A percentile compares a stretch with the other conserved stretches of the same genome.
Conservation (phyloP, 2,329 filamentous ascomycete species). For the Talaromyces sp. region DNA sequence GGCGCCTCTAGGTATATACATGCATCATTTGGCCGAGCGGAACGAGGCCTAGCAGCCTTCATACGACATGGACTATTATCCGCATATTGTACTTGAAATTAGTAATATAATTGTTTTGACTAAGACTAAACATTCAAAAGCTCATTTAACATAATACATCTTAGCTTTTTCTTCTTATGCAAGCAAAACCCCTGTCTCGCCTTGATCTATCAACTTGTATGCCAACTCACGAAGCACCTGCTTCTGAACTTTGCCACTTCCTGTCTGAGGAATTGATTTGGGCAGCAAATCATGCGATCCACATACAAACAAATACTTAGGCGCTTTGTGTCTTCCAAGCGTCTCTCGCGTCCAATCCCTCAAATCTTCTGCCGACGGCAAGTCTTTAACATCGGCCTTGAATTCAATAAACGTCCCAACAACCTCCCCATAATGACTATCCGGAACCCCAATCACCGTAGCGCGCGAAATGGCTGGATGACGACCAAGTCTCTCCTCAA, state of each 20-base stretch:
- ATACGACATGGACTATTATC: too few species aligned
- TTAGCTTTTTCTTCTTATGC: background rate
- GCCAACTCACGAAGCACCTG: conserved; percentile 51
- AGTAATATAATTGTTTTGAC: background rate
- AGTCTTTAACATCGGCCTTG: conserved; percentile 20
- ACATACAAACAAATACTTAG: conserved; percentile 72
- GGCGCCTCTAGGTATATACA: too few species aligned
- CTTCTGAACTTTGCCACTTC: conserved; percentile 69
- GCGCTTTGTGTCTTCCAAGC: conserved; percentile 66
- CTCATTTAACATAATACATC: background rate
- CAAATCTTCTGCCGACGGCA: conserved; percentile 47
- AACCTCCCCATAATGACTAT: conserved; percentile 70
- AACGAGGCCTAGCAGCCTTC: too few species aligned
- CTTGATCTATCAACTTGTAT: conserved; percentile 34
- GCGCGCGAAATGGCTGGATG: conserved; percentile 63
- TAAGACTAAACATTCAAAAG: background rate
- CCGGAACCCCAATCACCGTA: conserved; percentile 66
- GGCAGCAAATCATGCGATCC: conserved; percentile 54
- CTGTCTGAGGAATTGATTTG: conserved; percentile 60
- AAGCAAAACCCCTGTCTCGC: background rate
- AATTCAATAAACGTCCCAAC: conserved; percentile 60
- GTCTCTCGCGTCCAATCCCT: conserved; percentile 60
- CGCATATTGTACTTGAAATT: background rate
- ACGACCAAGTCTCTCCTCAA: conserved; percentile 67
- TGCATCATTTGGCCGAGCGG: too few species aligned